These are phyloP conservation scores for Nephelium lappaceum DNA, from an alignment of 345 rosid species.

Conservation along the genomic window DNA sequence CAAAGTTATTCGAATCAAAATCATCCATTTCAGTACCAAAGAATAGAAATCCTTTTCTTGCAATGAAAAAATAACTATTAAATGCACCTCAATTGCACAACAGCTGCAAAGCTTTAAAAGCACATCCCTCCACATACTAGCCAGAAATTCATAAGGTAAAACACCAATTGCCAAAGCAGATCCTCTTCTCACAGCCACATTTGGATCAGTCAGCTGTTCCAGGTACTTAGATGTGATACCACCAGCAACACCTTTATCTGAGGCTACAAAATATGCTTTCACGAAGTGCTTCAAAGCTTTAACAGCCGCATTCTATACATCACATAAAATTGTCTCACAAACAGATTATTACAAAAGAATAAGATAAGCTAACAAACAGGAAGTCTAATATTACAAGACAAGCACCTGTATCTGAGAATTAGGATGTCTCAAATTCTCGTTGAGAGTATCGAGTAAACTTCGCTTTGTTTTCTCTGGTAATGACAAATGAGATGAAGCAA, in stretches of 20 bases:
- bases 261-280: conserved; percentile 51
- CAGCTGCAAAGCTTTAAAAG: conserved; percentile 70
- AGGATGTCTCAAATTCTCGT: conserved; percentile 92
- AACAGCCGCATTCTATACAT: conserved; percentile 71
- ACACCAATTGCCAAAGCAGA: conserved; percentile 85
- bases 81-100: conserved; percentile 76
- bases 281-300: conserved; percentile 72
- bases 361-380: conserved; percentile 14
- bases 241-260: conserved; percentile 35
- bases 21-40: conserved; percentile 6
- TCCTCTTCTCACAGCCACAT: conserved; percentile 92
- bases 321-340: conserved; percentile 22
- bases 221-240: conserved; percentile 61
- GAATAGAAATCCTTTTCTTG: background rate
- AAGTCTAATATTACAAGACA: conserved; percentile 25
- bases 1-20: conserved; percentile 22
- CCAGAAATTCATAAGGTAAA: conserved; percentile 71
- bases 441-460: conserved; percentile 71
- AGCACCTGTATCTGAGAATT: conserved; percentile 92
- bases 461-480: conserved; percentile 70
- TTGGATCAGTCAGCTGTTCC: conserved; percentile 69
- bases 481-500: conserved; percentile 58
- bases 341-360: conserved; percentile 3
- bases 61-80: conserved; percentile 3
- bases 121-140: conserved; percentile 64